Evolutionary conservation across 2,329 filamentous ascomycete genomes (phyloP), one percentile per base, ranked within the genome.

Genomic region (Botrytis galanthina): DNA sequence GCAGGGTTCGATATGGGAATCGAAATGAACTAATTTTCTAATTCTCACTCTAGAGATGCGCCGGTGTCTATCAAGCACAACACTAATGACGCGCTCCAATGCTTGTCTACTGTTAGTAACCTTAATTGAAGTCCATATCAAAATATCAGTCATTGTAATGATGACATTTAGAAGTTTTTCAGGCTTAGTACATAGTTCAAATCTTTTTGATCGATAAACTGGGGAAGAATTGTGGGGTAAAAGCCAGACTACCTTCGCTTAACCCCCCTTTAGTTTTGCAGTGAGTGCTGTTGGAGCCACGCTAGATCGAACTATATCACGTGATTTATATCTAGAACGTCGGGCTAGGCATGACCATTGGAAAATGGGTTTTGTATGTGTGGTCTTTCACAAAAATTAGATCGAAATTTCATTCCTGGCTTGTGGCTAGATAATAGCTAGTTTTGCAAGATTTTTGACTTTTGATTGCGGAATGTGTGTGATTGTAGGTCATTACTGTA

Each of bases 351-450:
- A 16, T 10, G 2, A 39, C 0, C 1, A 16, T 26, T 3, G 22
- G 22, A 1, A 18, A 7, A 1, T 61, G 0, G 2, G 5, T n/a
- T 26, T n/a, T 0, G 22, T 7, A n/a, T n/a, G 39, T 37, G 59
- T n/a, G 10, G 12, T n/a, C 59, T 26, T 37, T 61, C 4, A 12
- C 8, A 12, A 42, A 8, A 8, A 4, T 39, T 39, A 3, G 59
- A 16, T 61, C 12, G 22, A 2, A 22, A 61, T 57, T 29, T 29
- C 7, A 18, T 57, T 32, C 0, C 3, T 14, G 16, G 51, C 16
- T 18, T 16, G 2, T 57, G 6, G 14, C 51, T 29, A 1, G 51
- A 1, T 1, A 16, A 32, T 18, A 16, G 29, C 6, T 29, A 26
- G 14, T 4, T 32, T 18, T 57, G 6, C 14, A 2, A n/a, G 14